Base-by-base conservation (phyloP, 2,329 filamentous ascomycete species). In the Onygenales sp. region DNA sequence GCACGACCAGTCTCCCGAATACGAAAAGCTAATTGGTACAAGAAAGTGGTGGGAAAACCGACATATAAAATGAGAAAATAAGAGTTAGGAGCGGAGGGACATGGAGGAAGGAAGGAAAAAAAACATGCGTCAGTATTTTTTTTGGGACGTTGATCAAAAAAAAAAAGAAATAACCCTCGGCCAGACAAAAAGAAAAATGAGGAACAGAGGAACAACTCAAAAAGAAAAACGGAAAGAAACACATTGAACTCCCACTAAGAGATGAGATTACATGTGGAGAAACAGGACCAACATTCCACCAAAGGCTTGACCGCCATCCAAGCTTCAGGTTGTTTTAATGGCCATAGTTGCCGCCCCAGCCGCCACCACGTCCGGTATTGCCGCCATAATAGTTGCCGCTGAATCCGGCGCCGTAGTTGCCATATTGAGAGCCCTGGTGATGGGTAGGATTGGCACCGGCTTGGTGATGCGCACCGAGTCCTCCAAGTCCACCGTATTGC, bases 291-390 rank as follows among this genome's bases (percentile, higher is more conserved):
- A 32, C 36, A 40, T 21, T 40, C 34, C 14, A 37, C 43, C 40
- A 33, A 52, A 39, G 42, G 34, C 44, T 42, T 39, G 32, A 39
- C 17, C n/a, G 42, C 49, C 45, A 48, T 21, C 45, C 45, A 39
- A 48, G 34, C 17, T 34, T 39, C 33, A 14, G n/a, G 14, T 49
- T 27, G n/a, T 40, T 49, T 69, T 67, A 74, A 62, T 74, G 72
- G 48, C 70, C 70, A 57, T 75, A 75, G 60, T 74, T 75, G 57
- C 69, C 70, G 59, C 70, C 71, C 72, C 72, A 75, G 53, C 72
- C 72, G 52, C 71, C 62, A 39, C 63, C 70, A 43, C 71, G 69
- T 49, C 67, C 68, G 37, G 63, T 65, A 64, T 70, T 72, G 43
- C 68, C 70, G 10, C 21, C 21, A 53, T 74, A 74, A 57, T 73